Conservation (phyloP, 2,329 filamentous ascomycete genomes). For the Diplodia mutila region DNA sequence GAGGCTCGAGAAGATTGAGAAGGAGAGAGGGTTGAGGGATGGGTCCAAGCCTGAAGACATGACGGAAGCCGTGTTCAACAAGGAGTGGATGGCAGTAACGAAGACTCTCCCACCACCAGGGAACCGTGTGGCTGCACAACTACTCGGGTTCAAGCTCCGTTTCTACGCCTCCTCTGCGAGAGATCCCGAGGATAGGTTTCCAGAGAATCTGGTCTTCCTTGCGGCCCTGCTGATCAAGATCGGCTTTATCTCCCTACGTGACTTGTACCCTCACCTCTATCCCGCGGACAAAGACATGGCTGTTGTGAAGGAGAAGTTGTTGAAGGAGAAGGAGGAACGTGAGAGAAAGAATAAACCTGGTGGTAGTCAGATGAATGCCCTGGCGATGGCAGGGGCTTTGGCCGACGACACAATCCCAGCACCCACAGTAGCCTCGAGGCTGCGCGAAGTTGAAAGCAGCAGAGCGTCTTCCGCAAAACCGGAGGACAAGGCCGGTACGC, state of each 20-base stretch:
- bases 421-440: conserved; percentile 42
- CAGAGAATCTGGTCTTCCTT: conserved; percentile 90
- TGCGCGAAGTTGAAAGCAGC: conserved; percentile 61
- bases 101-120: conserved; percentile 81
- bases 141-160: conserved; percentile 94
- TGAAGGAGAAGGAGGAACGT: conserved; percentile 77
- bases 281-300: conserved; percentile 84
- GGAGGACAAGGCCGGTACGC: conserved; percentile 50
- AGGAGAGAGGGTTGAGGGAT: conserved; percentile 27
- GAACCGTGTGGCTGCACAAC: conserved; percentile 88
- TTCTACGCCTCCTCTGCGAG: conserved; percentile 87
- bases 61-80: conserved; percentile 37
- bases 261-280: conserved; percentile 91
- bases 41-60: conserved; percentile 51
- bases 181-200: conserved; percentile 74
- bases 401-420: conserved; percentile 74
- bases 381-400: conserved; percentile 84
- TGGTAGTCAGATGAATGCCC: conserved; percentile 73
- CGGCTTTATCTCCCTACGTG: conserved; percentile 89
- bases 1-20: conserved; percentile 30
- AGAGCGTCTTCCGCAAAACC: conserved; percentile 43
- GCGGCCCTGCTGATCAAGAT: conserved; percentile 94
- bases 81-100: conserved; percentile 78
- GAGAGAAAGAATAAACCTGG: conserved; percentile 73
- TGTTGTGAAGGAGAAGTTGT: conserved; percentile 67